phyloP scores from a whole-genome alignment of 73 alveolate genomes.

The Paramecium tetraurelia region DNA sequence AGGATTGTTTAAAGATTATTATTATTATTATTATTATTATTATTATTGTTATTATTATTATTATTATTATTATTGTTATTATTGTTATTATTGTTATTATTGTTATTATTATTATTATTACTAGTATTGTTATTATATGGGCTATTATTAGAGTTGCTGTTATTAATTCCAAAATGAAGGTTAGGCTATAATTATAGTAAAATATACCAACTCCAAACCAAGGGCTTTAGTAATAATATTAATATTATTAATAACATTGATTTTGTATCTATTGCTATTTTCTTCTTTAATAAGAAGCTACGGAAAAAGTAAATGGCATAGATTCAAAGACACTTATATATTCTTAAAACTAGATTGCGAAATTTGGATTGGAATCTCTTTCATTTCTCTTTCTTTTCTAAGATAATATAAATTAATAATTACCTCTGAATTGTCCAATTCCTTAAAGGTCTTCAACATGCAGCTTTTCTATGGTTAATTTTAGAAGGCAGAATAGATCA shows the following conservation, averaged over 20 bases:
- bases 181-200: background rate
- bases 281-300: constrained; percentile 34
- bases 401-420: background rate
- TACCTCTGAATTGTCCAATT: constrained; percentile 25
- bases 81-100: background rate
- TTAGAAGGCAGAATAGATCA: background rate
- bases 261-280: background rate
- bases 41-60: background rate
- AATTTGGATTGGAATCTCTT: constrained; percentile 14
- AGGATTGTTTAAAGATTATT: background rate
- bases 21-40: background rate
- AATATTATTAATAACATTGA: background rate
- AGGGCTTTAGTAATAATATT: constrained; percentile 28
- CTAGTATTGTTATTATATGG: background rate
- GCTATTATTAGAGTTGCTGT: background rate
- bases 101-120: background rate
- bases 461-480: background rate
- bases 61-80: background rate
- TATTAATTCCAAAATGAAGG: constrained; percentile 8
- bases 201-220: constrained; percentile 25
- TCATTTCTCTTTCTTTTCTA: constrained; percentile 43
- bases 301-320: constrained; percentile 43
- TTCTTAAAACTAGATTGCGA: background rate
- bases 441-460: background rate
- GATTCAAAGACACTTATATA: constrained; percentile 31